Evolutionary conservation across 768 basidiomycete genomes (phyloP).

Genomic region (Leccinum pellstonianum): DNA sequence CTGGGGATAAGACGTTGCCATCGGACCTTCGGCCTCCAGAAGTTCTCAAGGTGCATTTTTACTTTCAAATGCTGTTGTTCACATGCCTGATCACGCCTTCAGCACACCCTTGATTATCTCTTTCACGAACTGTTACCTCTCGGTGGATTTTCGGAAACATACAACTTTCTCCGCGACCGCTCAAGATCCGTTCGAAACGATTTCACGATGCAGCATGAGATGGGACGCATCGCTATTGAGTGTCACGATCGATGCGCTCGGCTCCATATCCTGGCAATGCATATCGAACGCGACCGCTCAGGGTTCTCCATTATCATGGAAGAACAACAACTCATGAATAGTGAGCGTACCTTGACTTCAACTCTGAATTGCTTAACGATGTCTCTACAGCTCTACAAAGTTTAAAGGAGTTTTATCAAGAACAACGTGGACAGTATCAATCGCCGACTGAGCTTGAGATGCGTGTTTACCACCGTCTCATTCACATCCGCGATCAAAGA

Average conservation of each 20-base stretch:
- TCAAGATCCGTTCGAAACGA: conserved; percentile 89
- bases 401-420: conserved; percentile 91
- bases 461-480: conserved; percentile 90
- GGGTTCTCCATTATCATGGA: conserved; percentile 70
- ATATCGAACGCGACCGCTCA: conserved; percentile 54
- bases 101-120: conserved; percentile 91
- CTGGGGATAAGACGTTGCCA: conserved; percentile 88
- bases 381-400: conserved; percentile 74
- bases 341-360: conserved; percentile 44
- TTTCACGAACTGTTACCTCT: conserved; percentile 76
- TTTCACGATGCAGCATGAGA: conserved; percentile 89
- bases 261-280: conserved; percentile 86
- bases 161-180: conserved; percentile 89
- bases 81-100: neutral
- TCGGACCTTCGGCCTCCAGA: conserved; percentile 88
- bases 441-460: conserved; percentile 92
- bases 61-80: conserved; percentile 2
- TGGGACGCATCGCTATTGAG: conserved; percentile 74
- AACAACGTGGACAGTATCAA: conserved; percentile 63
- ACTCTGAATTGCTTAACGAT: conserved; percentile 1
- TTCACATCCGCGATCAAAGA: conserved; percentile 83
- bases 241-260: conserved; percentile 93
- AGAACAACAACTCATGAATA: conserved; percentile 88
- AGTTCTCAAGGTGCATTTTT: conserved; percentile 63
- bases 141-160: conserved; percentile 67